Percentiles rank a stretch among this genome's conserved stretches.
Conservation (phyloP, 2,329 filamentous ascomycete genomes). For the Rutstroemia sp. region DNA sequence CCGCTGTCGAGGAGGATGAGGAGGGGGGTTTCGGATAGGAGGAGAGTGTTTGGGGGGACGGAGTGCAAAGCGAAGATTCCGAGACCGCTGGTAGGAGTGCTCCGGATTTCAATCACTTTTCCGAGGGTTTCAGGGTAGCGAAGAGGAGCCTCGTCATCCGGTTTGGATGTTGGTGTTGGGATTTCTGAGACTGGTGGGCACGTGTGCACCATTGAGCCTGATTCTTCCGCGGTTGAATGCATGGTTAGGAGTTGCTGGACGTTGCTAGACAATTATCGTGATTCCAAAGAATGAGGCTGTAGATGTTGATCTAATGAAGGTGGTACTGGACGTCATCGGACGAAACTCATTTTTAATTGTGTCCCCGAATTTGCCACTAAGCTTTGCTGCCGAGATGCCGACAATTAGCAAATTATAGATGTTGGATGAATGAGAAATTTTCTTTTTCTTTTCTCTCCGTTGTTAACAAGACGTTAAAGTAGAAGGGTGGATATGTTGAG, state of each 20-base stretch:
- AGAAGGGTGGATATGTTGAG: not conserved
- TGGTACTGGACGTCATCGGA: no score
- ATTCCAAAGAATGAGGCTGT: no score
- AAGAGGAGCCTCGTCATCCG: slow-evolving; percentile 4
- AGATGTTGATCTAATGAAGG: no score
- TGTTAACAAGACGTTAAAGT: not conserved
- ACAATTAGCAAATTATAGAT: no score
- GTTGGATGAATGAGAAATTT: no score
- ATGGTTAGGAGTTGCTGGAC: not conserved
- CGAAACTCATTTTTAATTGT: no score
- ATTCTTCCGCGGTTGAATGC: not conserved
- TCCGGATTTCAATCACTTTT: slow-evolving; percentile 15
- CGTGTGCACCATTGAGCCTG: not conserved
- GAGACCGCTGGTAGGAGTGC: slow-evolving; percentile 15
- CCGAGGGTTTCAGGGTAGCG: slow-evolving; percentile 20
- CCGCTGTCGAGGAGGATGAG: slow-evolving; percentile 16
- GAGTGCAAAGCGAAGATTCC: slow-evolving; percentile 20
- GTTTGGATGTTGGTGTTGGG: not conserved
- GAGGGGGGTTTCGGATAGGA: slow-evolving; percentile 21
- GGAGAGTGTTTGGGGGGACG: slow-evolving; percentile 14
- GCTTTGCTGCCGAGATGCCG: no score
- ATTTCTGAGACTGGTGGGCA: not conserved
- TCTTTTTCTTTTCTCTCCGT: no score
- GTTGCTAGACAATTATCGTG: no score
- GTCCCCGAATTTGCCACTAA: no score